These are phyloP conservation scores for Hygrocybe coccinea DNA, from an alignment of 768 basidiomycete genomes.

Conservation along the genomic window DNA sequence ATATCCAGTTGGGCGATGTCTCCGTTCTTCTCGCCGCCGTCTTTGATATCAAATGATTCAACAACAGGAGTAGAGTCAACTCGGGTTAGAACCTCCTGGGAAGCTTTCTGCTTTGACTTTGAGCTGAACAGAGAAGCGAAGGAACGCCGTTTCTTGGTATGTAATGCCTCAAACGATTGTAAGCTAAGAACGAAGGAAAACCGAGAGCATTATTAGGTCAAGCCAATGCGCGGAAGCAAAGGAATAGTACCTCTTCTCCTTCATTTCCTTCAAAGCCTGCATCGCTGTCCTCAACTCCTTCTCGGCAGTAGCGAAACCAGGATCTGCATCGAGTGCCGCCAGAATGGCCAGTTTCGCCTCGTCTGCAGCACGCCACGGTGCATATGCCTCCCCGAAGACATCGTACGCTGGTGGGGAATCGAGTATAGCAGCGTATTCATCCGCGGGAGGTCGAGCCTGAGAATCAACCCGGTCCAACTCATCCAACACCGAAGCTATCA, in stretches of 20 bases:
- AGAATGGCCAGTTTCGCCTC: constrained; percentile 1
- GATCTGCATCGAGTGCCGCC: neutral
- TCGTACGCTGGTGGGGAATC: neutral
- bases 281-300: constrained; percentile 9
- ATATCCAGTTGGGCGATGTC: neutral
- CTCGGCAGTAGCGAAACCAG: constrained; percentile 11
- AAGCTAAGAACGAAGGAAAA: no score
- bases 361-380: neutral
- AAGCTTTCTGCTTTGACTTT: neutral
- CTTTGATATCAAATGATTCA: no score
- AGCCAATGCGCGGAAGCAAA: neutral
- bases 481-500: neutral
- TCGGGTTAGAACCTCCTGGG: neutral
- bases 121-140: neutral
- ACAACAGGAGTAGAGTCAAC: neutral
- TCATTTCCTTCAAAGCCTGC: neutral
- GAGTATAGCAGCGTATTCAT: neutral
- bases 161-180: neutral
- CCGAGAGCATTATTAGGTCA: neutral
- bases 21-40: no score
- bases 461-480: neutral
- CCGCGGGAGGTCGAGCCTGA: neutral
- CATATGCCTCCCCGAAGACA: neutral
- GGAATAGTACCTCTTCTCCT: neutral
- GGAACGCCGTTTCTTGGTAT: neutral